Percentiles rank a stretch among this genome's conserved stretches.
These are phyloP conservation scores for Bruguiera sexangula DNA, from an alignment of 345 rosid species.

Conservation along the genomic window DNA sequence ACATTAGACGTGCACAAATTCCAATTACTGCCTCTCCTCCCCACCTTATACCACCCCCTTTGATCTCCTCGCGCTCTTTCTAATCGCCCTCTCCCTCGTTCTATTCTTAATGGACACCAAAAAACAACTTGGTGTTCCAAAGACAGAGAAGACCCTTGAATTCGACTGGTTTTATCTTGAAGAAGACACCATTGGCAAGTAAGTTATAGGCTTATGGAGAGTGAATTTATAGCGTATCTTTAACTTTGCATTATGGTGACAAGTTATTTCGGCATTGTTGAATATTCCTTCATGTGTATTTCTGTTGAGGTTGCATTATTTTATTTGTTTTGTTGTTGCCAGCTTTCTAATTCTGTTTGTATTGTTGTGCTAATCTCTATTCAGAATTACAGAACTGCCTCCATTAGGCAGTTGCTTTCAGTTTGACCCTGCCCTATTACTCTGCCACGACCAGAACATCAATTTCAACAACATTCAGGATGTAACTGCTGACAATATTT, in stretches of 20 bases:
- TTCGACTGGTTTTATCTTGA: conserved; percentile 12
- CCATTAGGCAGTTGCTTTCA: conserved; percentile 4
- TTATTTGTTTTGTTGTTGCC: background rate
- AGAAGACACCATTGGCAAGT: conserved; percentile 16
- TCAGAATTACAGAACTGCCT: conserved; percentile 21
- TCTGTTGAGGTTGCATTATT: background rate
- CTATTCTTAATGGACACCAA: conserved; percentile 13
- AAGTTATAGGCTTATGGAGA: background rate
- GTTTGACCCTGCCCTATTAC: background rate
- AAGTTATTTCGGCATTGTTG: no score
- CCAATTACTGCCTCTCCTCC: no score
- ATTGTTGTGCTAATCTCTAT: background rate
- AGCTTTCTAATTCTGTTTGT: no score
- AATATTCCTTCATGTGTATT: no score
- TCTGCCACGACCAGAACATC: background rate
- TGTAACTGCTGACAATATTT: background rate
- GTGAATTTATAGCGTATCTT: no score
- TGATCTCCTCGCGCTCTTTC: no score
- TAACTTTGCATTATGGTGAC: no score
- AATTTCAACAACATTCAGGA: conserved; percentile 2
- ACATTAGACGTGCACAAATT: no score
- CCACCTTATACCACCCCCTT: no score
- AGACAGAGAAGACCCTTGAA: background rate
- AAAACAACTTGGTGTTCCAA: background rate
- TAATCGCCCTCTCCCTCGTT: background rate